Base-by-base conservation (phyloP, 2,329 filamentous ascomycete genomes). In the Colletotrichum lentis region DNA sequence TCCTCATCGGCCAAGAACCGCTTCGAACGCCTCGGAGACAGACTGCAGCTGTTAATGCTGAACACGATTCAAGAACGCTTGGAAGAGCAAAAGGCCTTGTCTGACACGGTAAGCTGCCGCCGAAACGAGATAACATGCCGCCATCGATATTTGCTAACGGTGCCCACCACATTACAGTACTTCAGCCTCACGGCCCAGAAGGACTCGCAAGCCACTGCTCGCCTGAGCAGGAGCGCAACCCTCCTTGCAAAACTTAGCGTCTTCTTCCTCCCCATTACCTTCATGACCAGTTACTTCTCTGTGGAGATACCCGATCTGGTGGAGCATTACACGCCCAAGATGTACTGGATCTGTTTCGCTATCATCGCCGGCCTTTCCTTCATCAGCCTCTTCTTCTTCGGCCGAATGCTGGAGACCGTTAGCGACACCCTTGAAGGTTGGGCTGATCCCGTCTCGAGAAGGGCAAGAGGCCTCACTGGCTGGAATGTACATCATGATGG, bases 131-230 rank as follows among this genome's bases (percentile, higher is more conserved):
- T 35, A 50, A 10, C 55, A 12, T 5, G 44, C n/a, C 24, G 46
- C 22, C 24, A 35, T 20, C 7, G 5, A 16, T 39, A 24, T 16
- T 20, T 24, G 12, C 47, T 62, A 55, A 14, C 41, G 24, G 7
- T 50, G 44, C n/a, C 52, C 72, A 67, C 74, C 58, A 68, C 3
- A 16, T 11, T 44, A 31, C 67, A 91, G 89, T 93, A 93, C 76
- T 93, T 93, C 82, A 92, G 91, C 76, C 84, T 94, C 71, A 92
- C 91, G 66, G 88, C 90, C 20, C 88, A 93, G 73, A 92, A 91
- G 75, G 90, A 93, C 76, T 91, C 90, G 0, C 86, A 88, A 71
- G 87, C 88, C 4, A 91, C 92, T 12, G 90, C 92, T 67, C 85
- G 89, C 22, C 83, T 94, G 22, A 93, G 90, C 0, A 83, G 90